Percentiles rank a stretch among this genome's conserved stretches.
phyloP scores from a whole-genome alignment of 2,329 filamentous ascomycete genomes.

The Biscogniauxia mediterranea region DNA sequence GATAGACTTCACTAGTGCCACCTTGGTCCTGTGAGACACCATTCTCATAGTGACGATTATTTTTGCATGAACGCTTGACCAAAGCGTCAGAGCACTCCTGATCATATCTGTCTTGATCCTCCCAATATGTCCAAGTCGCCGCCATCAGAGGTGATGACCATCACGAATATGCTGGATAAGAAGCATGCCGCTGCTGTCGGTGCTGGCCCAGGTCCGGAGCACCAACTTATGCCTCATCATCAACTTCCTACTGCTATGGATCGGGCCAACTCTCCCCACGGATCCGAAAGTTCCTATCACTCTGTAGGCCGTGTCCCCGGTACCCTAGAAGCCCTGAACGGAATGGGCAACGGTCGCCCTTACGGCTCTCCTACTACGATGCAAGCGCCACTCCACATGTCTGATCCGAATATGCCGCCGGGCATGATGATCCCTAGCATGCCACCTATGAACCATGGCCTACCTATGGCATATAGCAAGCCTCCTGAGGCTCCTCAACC shows the following conservation, averaged over 20 bases:
- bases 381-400: slow-evolving; percentile 48
- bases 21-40: background rate
- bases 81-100: background rate
- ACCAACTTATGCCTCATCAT: slow-evolving; percentile 27
- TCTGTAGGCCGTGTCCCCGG: slow-evolving; percentile 40
- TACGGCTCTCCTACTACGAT: slow-evolving; percentile 55
- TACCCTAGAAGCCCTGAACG: slow-evolving; percentile 35
- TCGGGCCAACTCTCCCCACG: slow-evolving; percentile 56
- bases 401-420: slow-evolving; percentile 31
- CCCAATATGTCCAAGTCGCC: slow-evolving; percentile 33
- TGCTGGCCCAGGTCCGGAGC: slow-evolving; percentile 22
- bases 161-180: slow-evolving; percentile 34
- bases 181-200: slow-evolving; percentile 27
- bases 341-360: slow-evolving; percentile 41
- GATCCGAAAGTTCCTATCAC: slow-evolving; percentile 58
- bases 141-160: slow-evolving; percentile 34
- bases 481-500: slow-evolving; percentile 37
- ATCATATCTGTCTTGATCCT: background rate
- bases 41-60: background rate
- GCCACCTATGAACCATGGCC: slow-evolving; percentile 32
- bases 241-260: slow-evolving; percentile 43
- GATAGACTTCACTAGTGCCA: background rate
- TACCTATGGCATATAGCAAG: slow-evolving; percentile 40
- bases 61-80: slow-evolving; percentile 2
- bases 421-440: slow-evolving; percentile 44